Conservation (phyloP, 1,284 basidiomycete species). For the Pterulicium gracile region DNA sequence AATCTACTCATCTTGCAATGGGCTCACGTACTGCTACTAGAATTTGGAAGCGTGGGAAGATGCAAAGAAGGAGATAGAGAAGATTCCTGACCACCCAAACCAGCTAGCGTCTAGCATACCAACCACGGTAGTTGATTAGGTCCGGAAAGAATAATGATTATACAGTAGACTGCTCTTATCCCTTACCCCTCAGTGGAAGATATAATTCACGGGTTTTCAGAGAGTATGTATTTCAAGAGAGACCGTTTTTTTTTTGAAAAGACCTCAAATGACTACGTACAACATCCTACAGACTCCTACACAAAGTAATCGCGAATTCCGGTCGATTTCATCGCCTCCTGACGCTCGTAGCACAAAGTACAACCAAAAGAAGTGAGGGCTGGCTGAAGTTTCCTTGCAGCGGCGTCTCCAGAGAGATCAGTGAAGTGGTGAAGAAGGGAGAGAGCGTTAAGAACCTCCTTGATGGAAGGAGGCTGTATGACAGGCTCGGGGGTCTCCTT, state of each 20-base stretch:
- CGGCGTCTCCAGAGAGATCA: neutral
- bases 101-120: too few species aligned
- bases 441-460: neutral
- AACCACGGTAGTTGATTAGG: too few species aligned
- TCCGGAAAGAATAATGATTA: neutral
- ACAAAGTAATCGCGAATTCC: neutral
- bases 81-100: constrained; percentile 85
- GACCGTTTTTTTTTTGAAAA: neutral
- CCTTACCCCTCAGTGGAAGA: constrained; percentile 4
- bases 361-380: neutral
- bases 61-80: constrained; percentile 82
- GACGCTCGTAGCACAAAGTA: neutral
- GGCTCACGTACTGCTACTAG: constrained; percentile 28
- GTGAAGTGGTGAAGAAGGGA: neutral
- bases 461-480: too few species aligned
- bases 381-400: neutral
- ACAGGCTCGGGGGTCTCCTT: neutral
- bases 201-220: constrained; percentile 7
- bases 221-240: neutral
- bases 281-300: neutral
- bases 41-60: constrained; percentile 96
- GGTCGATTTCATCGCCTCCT: neutral
- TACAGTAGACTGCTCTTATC: constrained; percentile 8
- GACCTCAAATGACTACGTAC: neutral
- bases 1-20: constrained; percentile 5